Conservation (phyloP, 768 basidiomycete genomes). For the Mycena olivaceomarginata region DNA sequence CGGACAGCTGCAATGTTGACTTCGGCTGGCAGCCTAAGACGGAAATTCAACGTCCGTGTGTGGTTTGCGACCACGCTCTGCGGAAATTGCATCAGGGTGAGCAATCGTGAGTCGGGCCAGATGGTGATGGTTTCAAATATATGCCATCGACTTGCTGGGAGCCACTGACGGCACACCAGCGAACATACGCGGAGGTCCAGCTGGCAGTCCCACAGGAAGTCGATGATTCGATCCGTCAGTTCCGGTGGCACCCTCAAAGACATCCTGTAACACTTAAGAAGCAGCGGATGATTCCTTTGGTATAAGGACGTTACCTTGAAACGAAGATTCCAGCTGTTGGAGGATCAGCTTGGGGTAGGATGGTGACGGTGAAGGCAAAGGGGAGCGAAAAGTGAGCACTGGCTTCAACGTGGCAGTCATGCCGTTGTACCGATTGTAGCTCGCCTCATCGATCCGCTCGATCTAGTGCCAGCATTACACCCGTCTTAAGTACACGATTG, state of each 20-base stretch:
- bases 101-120: background rate
- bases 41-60: background rate
- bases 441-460: no score
- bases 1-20: background rate
- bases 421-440: no score
- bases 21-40: background rate
- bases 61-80: background rate
- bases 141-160: background rate
- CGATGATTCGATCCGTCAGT: background rate
- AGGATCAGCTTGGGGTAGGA: no score
- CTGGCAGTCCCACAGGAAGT: slow-evolving; percentile 1
- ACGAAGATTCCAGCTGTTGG: no score
- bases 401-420: no score
- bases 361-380: no score
- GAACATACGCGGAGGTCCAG: background rate
- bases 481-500: no score
- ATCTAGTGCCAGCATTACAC: no score
- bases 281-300: no score
- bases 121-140: background rate
- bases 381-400: no score
- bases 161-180: background rate
- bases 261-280: background rate
- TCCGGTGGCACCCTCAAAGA: background rate
- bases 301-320: no score
- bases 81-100: background rate